These are phyloP conservation scores for Elongisporangium undulatum DNA, from an alignment of 352 stramenopile species.

Conservation along the genomic window DNA sequence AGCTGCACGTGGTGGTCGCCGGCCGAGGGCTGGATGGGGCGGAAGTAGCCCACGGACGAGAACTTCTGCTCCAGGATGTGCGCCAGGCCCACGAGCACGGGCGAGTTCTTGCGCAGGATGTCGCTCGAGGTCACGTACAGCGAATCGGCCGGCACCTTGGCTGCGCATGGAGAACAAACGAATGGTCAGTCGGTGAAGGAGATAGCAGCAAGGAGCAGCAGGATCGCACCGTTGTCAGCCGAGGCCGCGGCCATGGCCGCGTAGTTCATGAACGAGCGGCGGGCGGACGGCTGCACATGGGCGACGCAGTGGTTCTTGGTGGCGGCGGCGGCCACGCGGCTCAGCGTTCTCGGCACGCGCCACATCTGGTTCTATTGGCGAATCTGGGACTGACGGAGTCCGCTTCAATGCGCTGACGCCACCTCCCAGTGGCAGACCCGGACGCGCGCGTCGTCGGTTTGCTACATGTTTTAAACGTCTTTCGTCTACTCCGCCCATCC, in stretches of 20 bases:
- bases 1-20: conserved; percentile 71
- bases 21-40: conserved; percentile 49
- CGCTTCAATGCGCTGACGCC: not conserved
- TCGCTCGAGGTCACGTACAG: conserved; percentile 73
- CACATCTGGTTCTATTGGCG: not conserved
- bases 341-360: not conserved
- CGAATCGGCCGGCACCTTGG: conserved; percentile 46
- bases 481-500: not conserved
- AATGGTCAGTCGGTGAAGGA: not conserved
- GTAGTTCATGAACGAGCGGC: not conserved
- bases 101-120: conserved; percentile 53
- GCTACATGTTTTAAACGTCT: not conserved
- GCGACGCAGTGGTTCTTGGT: not conserved
- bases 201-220: not conserved
- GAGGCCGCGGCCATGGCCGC: not conserved
- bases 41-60: conserved; percentile 69
- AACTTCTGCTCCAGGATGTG: conserved; percentile 76
- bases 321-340: not conserved
- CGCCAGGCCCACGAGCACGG: conserved; percentile 61
- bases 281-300: not conserved
- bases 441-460: not conserved
- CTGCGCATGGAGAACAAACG: not conserved
- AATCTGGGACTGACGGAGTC: not conserved
- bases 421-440: not conserved
- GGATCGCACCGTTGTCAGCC: not conserved